phyloP scores from a whole-genome alignment of 2,329 filamentous ascomycete species.

The Keithomyces neogunnii region DNA sequence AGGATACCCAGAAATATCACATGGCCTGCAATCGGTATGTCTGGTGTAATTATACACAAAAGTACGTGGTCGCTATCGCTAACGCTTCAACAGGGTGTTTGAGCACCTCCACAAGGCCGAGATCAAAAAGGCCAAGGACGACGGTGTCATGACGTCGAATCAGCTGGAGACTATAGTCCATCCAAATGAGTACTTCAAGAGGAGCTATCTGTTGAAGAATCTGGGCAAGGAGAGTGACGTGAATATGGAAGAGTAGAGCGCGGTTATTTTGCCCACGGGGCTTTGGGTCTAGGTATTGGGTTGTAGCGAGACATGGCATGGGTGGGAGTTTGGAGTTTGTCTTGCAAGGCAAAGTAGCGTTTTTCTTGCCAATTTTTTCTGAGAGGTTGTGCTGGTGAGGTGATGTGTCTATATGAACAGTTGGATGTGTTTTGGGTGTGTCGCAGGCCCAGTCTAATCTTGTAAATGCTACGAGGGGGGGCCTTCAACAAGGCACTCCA shows the following conservation, averaged over 20 bases:
- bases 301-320: constrained; percentile 5
- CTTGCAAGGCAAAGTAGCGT: neutral
- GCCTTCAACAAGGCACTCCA: no score
- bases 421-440: no score
- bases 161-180: constrained; percentile 94
- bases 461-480: no score
- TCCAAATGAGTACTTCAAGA: constrained; percentile 96
- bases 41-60: neutral
- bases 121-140: constrained; percentile 68
- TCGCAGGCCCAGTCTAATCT: no score
- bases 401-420: neutral
- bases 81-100: constrained; percentile 55
- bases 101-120: constrained; percentile 76
- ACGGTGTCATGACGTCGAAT: constrained; percentile 59
- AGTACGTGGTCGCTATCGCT: neutral
- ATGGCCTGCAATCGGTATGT: constrained; percentile 84
- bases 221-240: constrained; percentile 49
- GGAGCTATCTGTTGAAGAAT: constrained; percentile 83
- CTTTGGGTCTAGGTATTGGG: constrained; percentile 3
- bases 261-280: neutral
- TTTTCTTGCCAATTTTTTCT: neutral
- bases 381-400: neutral
- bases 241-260: constrained; percentile 45
- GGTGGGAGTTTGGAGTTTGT: constrained; percentile 14
- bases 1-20: constrained; percentile 80